These are phyloP conservation scores for Debaryomyces fabryi DNA, from an alignment of 1,139 yeast species.

Conservation along the genomic window DNA sequence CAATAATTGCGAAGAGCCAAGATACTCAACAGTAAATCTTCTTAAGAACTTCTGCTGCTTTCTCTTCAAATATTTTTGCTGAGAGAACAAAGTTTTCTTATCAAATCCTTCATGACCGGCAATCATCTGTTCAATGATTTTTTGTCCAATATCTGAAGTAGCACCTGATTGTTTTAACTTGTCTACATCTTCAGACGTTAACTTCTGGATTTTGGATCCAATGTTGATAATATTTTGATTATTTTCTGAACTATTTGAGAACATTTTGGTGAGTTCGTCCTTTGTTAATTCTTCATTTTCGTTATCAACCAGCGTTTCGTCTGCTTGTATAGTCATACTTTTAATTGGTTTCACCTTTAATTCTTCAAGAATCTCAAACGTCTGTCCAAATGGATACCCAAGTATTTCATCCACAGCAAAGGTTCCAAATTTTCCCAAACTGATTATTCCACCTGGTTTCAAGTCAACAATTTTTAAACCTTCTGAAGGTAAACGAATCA, in stretches of 20 bases:
- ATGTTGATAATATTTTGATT: conserved; percentile 74
- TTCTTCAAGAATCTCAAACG: conserved; percentile 79
- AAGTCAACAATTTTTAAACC: conserved; percentile 72
- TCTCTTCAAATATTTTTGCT: conserved; percentile 86
- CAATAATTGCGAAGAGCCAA: conserved; percentile 76
- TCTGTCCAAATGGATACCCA: conserved; percentile 84
- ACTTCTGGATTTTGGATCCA: conserved; percentile 75
- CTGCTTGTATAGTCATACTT: conserved; percentile 30
- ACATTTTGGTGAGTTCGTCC: conserved; percentile 45
- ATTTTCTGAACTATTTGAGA: conserved; percentile 52
- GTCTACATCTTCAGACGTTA: conserved; percentile 78
- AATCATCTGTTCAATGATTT: conserved; percentile 78
- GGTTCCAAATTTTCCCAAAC: conserved; percentile 89
- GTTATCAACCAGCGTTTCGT: conserved; percentile 28
- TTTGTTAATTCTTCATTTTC: conserved; percentile 31
- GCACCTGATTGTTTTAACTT: conserved; percentile 69
- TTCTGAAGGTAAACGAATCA: conserved; percentile 79
- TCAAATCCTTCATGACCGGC: conserved; percentile 85
- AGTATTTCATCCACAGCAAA: conserved; percentile 74
- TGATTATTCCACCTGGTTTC: conserved; percentile 58
- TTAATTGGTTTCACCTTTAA: conserved; percentile 53
- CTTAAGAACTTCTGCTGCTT: conserved; percentile 90
- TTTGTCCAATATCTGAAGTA: conserved; percentile 70
- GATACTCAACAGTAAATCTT: conserved; percentile 77
- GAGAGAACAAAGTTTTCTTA: conserved; percentile 85